A percentile compares a stretch with the other conserved stretches of the same genome.
phyloP scores from a whole-genome alignment of 2,329 filamentous ascomycete species.

The Colletotrichum sp. region DNA sequence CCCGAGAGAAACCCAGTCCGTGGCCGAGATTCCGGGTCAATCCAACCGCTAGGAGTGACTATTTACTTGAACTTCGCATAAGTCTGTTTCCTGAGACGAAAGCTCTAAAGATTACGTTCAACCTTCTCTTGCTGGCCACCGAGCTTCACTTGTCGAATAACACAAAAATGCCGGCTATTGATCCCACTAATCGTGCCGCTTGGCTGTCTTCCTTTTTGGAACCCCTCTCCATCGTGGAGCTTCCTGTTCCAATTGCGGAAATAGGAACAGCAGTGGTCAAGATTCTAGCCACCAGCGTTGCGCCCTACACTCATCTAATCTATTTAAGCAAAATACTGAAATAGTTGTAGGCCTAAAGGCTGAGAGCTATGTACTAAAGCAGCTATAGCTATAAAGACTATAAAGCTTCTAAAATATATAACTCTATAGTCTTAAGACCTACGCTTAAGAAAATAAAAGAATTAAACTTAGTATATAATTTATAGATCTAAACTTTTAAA shows the following conservation, averaged over 20 bases:
- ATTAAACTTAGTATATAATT: no score
- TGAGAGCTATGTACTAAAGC: no score
- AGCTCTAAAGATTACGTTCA: background rate
- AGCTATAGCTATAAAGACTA: no score
- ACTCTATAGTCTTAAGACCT: no score
- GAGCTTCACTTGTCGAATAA: background rate
- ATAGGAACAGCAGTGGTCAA: constrained; percentile 24
- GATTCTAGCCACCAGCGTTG: constrained; percentile 25
- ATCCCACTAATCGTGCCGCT: background rate
- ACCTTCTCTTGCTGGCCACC: background rate
- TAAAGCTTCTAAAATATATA: no score
- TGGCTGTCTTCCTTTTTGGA: constrained; percentile 7
- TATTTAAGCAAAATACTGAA: background rate
- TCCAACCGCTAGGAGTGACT: background rate
- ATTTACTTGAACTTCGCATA: background rate
- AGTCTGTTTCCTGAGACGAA: background rate
- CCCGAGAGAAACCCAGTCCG: background rate
- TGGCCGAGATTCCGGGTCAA: background rate
- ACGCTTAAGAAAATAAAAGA: no score
- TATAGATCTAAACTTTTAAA: no score
- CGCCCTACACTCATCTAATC: constrained; percentile 25
- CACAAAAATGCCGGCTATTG: background rate
- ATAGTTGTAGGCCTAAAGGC: no score
- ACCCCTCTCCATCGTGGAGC: background rate
- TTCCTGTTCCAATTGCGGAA: constrained; percentile 22